Conservation (phyloP, 768 basidiomycete genomes). For the Termitomyces sp. region DNA sequence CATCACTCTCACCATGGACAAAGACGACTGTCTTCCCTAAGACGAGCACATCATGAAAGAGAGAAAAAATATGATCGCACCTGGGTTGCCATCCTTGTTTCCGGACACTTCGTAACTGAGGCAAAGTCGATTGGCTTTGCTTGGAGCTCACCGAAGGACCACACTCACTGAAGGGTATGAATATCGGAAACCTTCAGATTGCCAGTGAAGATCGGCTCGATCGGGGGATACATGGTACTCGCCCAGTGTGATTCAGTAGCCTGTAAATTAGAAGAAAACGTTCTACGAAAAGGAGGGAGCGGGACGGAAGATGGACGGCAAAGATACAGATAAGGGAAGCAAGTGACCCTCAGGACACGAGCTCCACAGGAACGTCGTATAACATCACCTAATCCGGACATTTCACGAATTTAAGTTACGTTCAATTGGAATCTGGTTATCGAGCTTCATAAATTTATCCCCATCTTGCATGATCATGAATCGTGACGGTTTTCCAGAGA, state of each 20-base stretch:
- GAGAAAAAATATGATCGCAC: slow-evolving; percentile 27
- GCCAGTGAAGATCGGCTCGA: slow-evolving; percentile 60
- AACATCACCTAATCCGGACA: slow-evolving; percentile 9
- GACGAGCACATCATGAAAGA: not conserved
- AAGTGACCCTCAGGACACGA: not conserved
- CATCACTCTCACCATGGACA: slow-evolving; percentile 52
- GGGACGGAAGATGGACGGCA: not conserved
- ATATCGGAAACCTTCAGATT: slow-evolving; percentile 66
- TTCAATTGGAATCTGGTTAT: not conserved
- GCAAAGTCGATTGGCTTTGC: not conserved
- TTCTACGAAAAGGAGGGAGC: not conserved
- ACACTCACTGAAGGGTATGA: slow-evolving; percentile 65
- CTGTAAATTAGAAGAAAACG: not conserved
- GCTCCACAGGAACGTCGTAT: not conserved
- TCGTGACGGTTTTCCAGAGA: not conserved
- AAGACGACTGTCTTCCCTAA: slow-evolving; percentile 53
- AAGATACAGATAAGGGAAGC: not conserved
- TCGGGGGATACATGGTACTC: slow-evolving; percentile 57
- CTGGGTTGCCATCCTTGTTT: slow-evolving; percentile 70
- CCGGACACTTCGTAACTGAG: slow-evolving; percentile 78
- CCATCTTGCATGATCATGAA: not conserved
- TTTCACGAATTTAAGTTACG: not conserved
- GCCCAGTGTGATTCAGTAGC: not conserved
- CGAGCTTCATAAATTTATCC: not conserved
- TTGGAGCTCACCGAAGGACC: not conserved